These are phyloP conservation scores for Vitis amurensis DNA, from an alignment of 164 flowering plant species.

Conservation along the genomic window DNA sequence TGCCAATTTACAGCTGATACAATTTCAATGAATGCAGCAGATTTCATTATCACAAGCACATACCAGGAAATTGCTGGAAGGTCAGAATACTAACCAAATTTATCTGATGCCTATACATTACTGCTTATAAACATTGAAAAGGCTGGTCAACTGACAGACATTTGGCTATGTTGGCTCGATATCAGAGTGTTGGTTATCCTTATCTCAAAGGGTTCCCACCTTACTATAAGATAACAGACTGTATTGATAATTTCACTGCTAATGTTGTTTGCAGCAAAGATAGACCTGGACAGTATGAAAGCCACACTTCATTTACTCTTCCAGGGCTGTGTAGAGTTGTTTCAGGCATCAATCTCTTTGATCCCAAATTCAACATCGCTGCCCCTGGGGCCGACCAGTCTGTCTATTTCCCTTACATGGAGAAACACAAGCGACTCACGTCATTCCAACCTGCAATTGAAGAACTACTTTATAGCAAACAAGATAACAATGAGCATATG, in stretches of 20 bases:
- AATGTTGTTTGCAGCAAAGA: conserved; percentile 39
- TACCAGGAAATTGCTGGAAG: conserved; percentile 81
- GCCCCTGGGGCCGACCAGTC: conserved; percentile 56
- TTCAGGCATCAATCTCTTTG: conserved; percentile 51
- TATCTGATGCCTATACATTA: no score
- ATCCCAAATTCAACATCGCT: conserved; percentile 63
- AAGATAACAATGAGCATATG: conserved; percentile 51
- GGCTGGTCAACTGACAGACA: no score
- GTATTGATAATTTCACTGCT: background rate
- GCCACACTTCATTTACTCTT: conserved; percentile 49
- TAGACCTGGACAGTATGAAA: conserved; percentile 52
- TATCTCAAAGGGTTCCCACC: no score
- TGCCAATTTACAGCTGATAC: conserved; percentile 69
- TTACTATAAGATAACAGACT: background rate
- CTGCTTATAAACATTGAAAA: no score
- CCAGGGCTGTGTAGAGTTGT: conserved; percentile 58
- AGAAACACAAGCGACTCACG: conserved; percentile 30
- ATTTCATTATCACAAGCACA: conserved; percentile 70
- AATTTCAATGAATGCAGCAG: conserved; percentile 62
- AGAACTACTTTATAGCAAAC: conserved; percentile 38
- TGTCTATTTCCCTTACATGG: conserved; percentile 49
- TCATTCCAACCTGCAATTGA: conserved; percentile 43
- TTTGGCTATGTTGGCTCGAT: no score
- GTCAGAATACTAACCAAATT: conserved; percentile 23
- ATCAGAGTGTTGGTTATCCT: no score